Evolutionary conservation across 805 yeast species (phyloP).

Genomic region (Lipomyces oligophaga): DNA sequence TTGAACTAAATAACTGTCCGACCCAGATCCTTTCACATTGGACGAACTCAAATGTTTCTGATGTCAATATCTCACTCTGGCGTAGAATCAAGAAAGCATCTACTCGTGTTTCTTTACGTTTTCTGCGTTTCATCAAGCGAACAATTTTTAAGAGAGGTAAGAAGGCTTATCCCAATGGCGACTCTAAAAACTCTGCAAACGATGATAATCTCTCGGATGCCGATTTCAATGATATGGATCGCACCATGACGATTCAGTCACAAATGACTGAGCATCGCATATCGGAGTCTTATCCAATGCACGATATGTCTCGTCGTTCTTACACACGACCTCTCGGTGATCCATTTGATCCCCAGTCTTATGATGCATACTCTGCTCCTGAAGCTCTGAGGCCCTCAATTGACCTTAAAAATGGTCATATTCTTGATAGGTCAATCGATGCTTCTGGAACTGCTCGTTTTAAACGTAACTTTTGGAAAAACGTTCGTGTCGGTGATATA

Average conservation of each 20-base stretch:
- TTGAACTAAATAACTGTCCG: conserved; percentile 63
- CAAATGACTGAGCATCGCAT: conserved; percentile 1
- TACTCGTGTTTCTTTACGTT: conserved; percentile 33
- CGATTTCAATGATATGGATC: conserved; percentile 13
- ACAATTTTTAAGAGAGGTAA: conserved; percentile 7
- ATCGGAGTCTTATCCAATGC: conserved; percentile 27
- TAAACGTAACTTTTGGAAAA: conserved; percentile 61
- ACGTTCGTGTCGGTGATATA: conserved; percentile 69
- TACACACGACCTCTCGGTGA: conserved; percentile 5
- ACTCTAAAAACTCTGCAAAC: conserved; percentile 12
- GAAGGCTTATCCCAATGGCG: conserved; percentile 21
- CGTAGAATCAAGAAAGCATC: conserved; percentile 61
- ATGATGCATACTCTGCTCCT: not conserved
- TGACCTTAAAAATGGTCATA: conserved; percentile 24
- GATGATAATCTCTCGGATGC: conserved; percentile 21
- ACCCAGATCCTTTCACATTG: conserved; percentile 55
- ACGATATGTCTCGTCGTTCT: conserved; percentile 16
- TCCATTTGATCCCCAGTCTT: conserved; percentile 5
- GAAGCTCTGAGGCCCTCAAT: conserved; percentile 21
- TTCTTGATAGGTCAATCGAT: conserved; percentile 37
- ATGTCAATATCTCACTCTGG: conserved; percentile 59
- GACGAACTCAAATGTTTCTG: conserved; percentile 54
- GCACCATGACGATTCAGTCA: conserved; percentile 8
- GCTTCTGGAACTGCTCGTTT: conserved; percentile 42
- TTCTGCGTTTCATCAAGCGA: conserved; percentile 15